Percentiles rank a stretch among this genome's conserved stretches.
Conservation (phyloP, 257 asterid species). For the Ballota nigra region DNA sequence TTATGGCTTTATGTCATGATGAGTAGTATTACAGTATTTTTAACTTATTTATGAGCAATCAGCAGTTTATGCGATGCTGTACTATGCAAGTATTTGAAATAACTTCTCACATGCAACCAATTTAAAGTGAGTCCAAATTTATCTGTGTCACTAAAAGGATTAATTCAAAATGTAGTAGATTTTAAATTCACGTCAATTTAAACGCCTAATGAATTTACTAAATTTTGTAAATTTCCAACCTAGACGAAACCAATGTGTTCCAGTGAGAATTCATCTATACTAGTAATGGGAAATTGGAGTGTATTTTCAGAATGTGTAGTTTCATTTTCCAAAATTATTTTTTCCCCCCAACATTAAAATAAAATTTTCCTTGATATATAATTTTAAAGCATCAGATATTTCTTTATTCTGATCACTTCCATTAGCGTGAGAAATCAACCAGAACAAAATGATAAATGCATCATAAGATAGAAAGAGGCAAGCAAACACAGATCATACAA, state of each 20-base stretch:
- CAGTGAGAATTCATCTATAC: neutral
- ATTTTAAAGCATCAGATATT: too few species aligned
- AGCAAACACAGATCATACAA: neutral
- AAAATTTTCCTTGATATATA: neutral
- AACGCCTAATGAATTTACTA: neutral
- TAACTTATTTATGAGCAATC: neutral
- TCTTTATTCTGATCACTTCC: neutral
- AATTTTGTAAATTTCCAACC: too few species aligned
- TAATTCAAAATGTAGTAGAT: neutral
- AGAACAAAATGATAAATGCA: neutral
- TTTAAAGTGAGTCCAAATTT: neutral
- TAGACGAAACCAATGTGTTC: neutral
- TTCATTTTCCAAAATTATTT: neutral
- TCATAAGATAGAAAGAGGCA: neutral
- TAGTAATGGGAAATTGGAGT: neutral
- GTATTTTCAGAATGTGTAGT: neutral
- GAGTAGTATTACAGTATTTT: too few species aligned
- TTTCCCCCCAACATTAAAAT: neutral
- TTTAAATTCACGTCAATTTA: neutral
- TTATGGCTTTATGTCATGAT: too few species aligned
- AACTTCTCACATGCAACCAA: neutral
- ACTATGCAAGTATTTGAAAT: too few species aligned
- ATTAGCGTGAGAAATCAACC: neutral
- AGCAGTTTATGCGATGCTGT: neutral
- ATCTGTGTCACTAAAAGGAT: too few species aligned